Base-by-base conservation (phyloP, 2,329 filamentous ascomycete genomes). In the Dryadomyces sulphureus region DNA sequence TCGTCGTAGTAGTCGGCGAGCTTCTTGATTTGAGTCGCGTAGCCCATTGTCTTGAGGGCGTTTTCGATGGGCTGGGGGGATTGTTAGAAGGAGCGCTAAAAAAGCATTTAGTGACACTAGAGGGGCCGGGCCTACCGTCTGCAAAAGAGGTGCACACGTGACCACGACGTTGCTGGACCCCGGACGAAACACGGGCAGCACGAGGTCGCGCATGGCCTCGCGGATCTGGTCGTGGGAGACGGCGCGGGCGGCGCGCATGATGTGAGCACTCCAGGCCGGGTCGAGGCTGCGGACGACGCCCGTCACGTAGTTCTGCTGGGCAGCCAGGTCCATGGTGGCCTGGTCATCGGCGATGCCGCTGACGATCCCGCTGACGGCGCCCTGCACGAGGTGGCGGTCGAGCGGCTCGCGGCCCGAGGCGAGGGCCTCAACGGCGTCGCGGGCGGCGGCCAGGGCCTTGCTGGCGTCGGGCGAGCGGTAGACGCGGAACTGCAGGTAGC, bases 381-480 rank as follows among this genome's bases (percentile, higher is more conserved):
- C 89, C 62, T 96, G 87, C 9, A 96, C 76, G 53, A 89, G 80
- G 48, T 89, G 72, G 46, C 79, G 76, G 58, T 96, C 87, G 46
- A 98, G 81, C 25, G 73, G 69, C 1, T 75, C 72, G 8, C 72
- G 73, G 8, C 87, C 90, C 22, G 78, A 73, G 2, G 84, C 81
- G 54, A 93, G 81, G 49, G 79, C 79, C 38, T 77, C 69, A 38
- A 96, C 79, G 20, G 90, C 79, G 32, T 79, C 73, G 51, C 81
- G 81, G 44, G 82, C 83, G 1, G 85, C 85, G 25, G 71, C 67
- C 57, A 92, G 93, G 1, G 92, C 92, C 60, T 89, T 92, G 64
- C 79, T 86, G 0, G 83, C 81, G 53, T 95, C 87, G 0, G 92
- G 90, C 0, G 87, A 93, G 22, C 90, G 82, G 67, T 93, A 95